Evolutionary conservation across 2,329 filamentous ascomycete genomes (phyloP).

Genomic region (Trichophyton verrucosum): DNA sequence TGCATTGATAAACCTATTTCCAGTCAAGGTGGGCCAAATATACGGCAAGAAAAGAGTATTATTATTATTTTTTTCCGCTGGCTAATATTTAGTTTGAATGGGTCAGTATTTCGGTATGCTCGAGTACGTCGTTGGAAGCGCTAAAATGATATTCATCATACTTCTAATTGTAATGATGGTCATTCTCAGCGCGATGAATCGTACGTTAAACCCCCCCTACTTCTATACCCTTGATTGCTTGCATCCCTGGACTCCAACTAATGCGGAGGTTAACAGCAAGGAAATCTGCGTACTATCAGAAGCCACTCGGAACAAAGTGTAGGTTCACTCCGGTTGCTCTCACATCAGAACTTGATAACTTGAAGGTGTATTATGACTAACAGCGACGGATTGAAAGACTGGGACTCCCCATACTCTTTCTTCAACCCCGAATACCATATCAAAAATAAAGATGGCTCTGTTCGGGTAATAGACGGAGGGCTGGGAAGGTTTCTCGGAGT

Average conservation of each 20-base stretch:
- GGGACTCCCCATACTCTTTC: conserved; percentile 28
- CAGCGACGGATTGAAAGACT: conserved; percentile 16
- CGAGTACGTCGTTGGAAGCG: conserved; percentile 25
- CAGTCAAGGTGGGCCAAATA: conserved; percentile 17
- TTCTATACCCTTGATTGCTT: conserved; percentile 15
- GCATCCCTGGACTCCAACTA: neutral
- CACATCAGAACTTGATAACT: too few species aligned
- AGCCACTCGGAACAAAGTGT: conserved; percentile 27
- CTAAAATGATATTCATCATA: conserved; percentile 29
- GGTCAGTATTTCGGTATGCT: conserved; percentile 26
- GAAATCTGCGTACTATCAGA: conserved; percentile 25
- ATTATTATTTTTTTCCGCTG: neutral
- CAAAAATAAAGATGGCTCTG: conserved; percentile 20
- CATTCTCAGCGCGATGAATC: conserved; percentile 27
- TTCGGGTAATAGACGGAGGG: conserved; percentile 21
- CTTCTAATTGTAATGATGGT: conserved; percentile 33
- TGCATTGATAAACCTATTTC: conserved; percentile 25
- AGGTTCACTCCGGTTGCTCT: conserved; percentile 7
- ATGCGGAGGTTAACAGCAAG: conserved; percentile 21
- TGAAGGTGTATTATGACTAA: neutral
- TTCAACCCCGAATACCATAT: conserved; percentile 26
- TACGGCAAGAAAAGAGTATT: neutral
- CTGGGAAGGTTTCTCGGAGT: conserved; percentile 29
- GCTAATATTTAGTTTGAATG: neutral
- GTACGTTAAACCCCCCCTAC: conserved; percentile 13